phyloP scores from a whole-genome alignment of 2,329 filamentous ascomycete species.

The Diaporthe citri region DNA sequence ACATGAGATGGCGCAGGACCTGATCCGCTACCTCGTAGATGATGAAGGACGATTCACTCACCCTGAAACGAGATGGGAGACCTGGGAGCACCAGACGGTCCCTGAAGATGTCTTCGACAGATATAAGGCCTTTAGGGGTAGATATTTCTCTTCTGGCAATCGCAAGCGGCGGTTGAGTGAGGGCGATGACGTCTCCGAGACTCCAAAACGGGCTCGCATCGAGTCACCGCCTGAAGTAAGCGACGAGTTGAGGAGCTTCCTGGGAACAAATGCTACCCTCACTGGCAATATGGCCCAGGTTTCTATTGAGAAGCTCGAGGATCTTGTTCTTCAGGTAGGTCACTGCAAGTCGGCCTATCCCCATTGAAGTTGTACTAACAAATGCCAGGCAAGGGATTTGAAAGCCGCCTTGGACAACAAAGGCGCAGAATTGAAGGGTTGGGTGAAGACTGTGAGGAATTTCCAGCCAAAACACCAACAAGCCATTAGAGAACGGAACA shows the following conservation, averaged over 20 bases:
- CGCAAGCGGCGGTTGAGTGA: slow-evolving; percentile 64
- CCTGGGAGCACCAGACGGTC: slow-evolving; percentile 61
- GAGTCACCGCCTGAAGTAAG: slow-evolving; percentile 46
- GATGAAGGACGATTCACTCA: slow-evolving; percentile 37
- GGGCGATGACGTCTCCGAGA: slow-evolving; percentile 46
- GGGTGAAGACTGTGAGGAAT: slow-evolving; percentile 57
- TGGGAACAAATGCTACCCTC: slow-evolving; percentile 43
- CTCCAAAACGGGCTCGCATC: slow-evolving; percentile 49
- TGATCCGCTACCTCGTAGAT: slow-evolving; percentile 48
- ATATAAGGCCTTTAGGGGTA: slow-evolving; percentile 56
- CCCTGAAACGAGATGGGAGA: slow-evolving; percentile 35
- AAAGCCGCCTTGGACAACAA: slow-evolving; percentile 52
- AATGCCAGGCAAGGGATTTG: slow-evolving; percentile 52
- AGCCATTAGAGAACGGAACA: slow-evolving; percentile 64
- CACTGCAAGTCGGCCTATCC: background rate
- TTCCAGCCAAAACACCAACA: slow-evolving; percentile 62
- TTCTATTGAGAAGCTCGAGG: slow-evolving; percentile 51
- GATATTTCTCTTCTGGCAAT: slow-evolving; percentile 43
- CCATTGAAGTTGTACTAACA: slow-evolving; percentile 33
- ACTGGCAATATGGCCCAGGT: slow-evolving; percentile 42
- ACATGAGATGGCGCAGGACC: slow-evolving; percentile 59
- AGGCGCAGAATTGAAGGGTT: slow-evolving; percentile 55
- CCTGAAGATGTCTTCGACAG: slow-evolving; percentile 62
- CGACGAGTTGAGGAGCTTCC: slow-evolving; percentile 49
- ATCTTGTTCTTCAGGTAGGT: slow-evolving; percentile 54